A percentile compares a stretch with the other conserved stretches of the same genome.
These are phyloP conservation scores for Xylariaceae sp. DNA, from an alignment of 2,329 filamentous ascomycete species.

Conservation along the genomic window DNA sequence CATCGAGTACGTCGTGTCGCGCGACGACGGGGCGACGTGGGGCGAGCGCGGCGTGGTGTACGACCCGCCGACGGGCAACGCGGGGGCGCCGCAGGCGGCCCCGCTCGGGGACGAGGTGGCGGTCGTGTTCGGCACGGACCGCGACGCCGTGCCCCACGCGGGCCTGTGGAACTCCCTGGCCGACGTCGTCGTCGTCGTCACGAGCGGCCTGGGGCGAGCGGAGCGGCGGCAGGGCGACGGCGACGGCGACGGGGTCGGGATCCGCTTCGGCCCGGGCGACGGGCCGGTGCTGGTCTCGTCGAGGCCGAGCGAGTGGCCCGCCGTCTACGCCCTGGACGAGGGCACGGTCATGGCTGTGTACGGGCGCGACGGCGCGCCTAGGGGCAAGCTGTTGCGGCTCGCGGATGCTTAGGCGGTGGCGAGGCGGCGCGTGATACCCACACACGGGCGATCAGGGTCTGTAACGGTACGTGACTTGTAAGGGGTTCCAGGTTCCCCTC, in stretches of 20 bases:
- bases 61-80: not conserved
- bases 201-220: not conserved
- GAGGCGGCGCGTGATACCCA: too few relatives aligned
- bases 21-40: slow-evolving; percentile 2
- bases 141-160: not conserved
- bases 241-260: too few relatives aligned
- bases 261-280: not conserved
- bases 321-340: not conserved
- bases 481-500: too few relatives aligned
- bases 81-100: slow-evolving; percentile 1
- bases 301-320: not conserved
- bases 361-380: not conserved
- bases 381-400: too few relatives aligned
- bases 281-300: not conserved
- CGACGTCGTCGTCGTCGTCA: not conserved
- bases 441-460: too few relatives aligned
- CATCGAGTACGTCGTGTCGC: not conserved
- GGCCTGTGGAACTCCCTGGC: not conserved
- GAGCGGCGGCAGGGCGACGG: too few relatives aligned
- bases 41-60: not conserved
- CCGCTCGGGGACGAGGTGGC: slow-evolving; percentile 2
- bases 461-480: too few relatives aligned
- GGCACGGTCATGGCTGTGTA: not conserved
- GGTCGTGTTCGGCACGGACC: slow-evolving; percentile 1
- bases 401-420: too few relatives aligned